These are phyloP conservation scores for Trichothecium sympodiale DNA, from an alignment of 2,329 filamentous ascomycete genomes.

Conservation along the genomic window DNA sequence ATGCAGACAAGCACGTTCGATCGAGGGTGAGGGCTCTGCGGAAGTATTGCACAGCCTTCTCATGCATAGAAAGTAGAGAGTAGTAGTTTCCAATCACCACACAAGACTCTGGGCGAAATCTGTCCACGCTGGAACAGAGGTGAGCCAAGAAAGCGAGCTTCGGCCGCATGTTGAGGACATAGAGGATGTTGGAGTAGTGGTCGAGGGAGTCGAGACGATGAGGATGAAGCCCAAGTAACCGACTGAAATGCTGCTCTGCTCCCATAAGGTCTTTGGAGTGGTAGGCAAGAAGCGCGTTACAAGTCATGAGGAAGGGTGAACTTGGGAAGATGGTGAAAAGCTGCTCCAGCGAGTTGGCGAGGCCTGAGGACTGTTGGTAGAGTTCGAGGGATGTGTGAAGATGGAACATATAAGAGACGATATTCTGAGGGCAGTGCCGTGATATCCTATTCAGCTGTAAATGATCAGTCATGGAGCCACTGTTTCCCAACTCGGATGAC, in stretches of 20 bases:
- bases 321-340: constrained; percentile 76
- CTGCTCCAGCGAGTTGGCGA: constrained; percentile 65
- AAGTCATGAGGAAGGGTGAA: constrained; percentile 83
- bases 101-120: constrained; percentile 92
- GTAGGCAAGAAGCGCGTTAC: constrained; percentile 78
- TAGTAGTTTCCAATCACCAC: constrained; percentile 98
- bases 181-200: constrained; percentile 94
- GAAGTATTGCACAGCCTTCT: constrained; percentile 98
- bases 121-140: constrained; percentile 81
- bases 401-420: constrained; percentile 91
- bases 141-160: constrained; percentile 90
- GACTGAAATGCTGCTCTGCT: constrained; percentile 59
- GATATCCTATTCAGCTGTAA: constrained; percentile 59
- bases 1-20: constrained; percentile 81
- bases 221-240: constrained; percentile 65
- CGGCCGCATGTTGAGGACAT: constrained; percentile 78
- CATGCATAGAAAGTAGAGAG: constrained; percentile 84
- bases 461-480: constrained; percentile 11
- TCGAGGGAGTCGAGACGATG: constrained; percentile 80
- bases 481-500: constrained; percentile 15
- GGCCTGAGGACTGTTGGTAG: constrained; percentile 69
- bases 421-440: constrained; percentile 70
- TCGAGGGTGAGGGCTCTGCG: constrained; percentile 84
- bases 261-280: constrained; percentile 73
- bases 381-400: constrained; percentile 84